Evolutionary conservation across 768 basidiomycete species (phyloP).

Genomic region (Myochromella boudieri): DNA sequence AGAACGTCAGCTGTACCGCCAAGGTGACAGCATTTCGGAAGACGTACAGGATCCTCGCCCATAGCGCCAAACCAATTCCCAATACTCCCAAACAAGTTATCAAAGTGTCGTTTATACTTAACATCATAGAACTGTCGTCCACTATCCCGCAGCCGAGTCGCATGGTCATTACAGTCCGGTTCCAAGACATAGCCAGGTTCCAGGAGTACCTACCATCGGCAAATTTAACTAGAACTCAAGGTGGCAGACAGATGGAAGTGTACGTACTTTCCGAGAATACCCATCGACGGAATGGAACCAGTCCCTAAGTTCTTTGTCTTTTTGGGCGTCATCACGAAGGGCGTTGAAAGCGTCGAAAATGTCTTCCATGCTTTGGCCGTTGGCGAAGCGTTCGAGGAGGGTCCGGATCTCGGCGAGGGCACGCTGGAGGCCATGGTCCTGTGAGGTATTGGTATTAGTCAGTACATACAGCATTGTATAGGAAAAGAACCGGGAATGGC

Average conservation of each 20-base stretch:
- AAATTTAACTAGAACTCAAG: background rate
- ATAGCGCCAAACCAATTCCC: slow-evolving; percentile 83
- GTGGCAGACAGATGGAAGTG: background rate
- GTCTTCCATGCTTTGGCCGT: slow-evolving; percentile 61
- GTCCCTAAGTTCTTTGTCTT: slow-evolving; percentile 69
- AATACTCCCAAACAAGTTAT: slow-evolving; percentile 69
- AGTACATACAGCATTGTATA: background rate
- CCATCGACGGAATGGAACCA: slow-evolving; percentile 70
- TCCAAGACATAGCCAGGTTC: slow-evolving; percentile 88
- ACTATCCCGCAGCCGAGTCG: slow-evolving; percentile 57
- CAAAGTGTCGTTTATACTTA: slow-evolving; percentile 70
- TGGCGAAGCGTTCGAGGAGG: slow-evolving; percentile 90
- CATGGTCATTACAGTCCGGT: slow-evolving; percentile 68
- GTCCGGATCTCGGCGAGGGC: slow-evolving; percentile 68
- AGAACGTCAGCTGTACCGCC: background rate
- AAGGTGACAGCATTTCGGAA: no score
- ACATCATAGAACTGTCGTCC: slow-evolving; percentile 78
- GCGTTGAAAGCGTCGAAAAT: slow-evolving; percentile 71
- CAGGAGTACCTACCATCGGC: slow-evolving; percentile 53
- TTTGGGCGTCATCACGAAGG: slow-evolving; percentile 70
- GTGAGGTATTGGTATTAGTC: background rate
- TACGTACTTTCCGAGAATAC: slow-evolving; percentile 63
- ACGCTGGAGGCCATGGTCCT: slow-evolving; percentile 57
- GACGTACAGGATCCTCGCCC: slow-evolving; percentile 70
- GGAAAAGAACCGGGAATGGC: slow-evolving; percentile 8